Percentiles rank a stretch among this genome's conserved stretches.
These are phyloP conservation scores for Candida fluviatilis DNA, from an alignment of 805 yeast genomes.

Conservation along the genomic window DNA sequence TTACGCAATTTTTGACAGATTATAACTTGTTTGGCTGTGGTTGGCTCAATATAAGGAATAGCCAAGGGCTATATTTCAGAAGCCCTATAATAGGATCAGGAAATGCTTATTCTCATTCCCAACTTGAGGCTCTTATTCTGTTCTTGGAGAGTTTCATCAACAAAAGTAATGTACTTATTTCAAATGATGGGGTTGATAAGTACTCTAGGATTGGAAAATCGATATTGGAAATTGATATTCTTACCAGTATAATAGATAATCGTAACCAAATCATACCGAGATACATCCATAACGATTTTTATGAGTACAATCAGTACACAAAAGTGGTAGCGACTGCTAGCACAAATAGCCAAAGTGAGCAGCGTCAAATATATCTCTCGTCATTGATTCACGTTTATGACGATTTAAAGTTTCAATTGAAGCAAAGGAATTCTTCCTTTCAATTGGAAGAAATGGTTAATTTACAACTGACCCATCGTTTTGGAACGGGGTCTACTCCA, in stretches of 20 bases:
- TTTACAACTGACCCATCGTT: conserved; percentile 8
- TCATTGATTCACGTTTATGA: conserved; percentile 53
- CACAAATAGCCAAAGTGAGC: neutral
- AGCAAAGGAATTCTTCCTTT: conserved; percentile 9
- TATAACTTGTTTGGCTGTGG: conserved; percentile 82
- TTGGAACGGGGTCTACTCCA: conserved; percentile 19
- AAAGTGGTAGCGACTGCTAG: conserved; percentile 2
- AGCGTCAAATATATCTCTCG: conserved; percentile 31
- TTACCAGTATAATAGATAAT: conserved; percentile 59
- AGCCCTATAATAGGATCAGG: conserved; percentile 41
- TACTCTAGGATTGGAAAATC: conserved; percentile 58
- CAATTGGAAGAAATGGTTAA: conserved; percentile 6
- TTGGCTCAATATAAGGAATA: conserved; percentile 50
- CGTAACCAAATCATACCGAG: conserved; percentile 41
- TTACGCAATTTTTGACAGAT: conserved; percentile 76
- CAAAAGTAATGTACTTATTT: conserved; percentile 26
- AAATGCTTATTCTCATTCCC: conserved; percentile 12
- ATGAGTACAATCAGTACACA: conserved; percentile 25
- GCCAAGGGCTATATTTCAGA: conserved; percentile 44
- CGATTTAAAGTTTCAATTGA: conserved; percentile 53
- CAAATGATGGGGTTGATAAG: conserved; percentile 3
- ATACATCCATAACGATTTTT: conserved; percentile 48
- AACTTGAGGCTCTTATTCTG: conserved; percentile 5
- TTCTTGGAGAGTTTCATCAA: conserved; percentile 13
- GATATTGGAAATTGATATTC: conserved; percentile 67